Conservation (phyloP, 129 eudicot genomes). For the Artemisia tridentata region DNA sequence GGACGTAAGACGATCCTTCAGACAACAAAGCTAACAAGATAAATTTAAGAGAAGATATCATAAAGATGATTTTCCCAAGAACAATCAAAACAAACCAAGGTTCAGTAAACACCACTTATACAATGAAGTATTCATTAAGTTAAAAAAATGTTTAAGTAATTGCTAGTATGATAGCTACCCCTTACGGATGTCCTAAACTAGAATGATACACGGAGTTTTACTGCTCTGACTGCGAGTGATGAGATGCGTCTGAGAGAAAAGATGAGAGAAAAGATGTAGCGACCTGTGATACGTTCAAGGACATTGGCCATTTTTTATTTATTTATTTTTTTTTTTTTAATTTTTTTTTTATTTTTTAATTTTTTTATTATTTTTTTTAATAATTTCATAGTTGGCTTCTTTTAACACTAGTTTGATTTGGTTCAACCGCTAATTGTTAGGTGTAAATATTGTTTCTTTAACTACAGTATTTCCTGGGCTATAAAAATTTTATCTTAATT, state of each 20-base stretch:
- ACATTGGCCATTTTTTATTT: too few species aligned
- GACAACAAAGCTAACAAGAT: constrained; percentile 13
- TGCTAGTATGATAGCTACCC: constrained; percentile 11
- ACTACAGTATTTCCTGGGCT: background rate
- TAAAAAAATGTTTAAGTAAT: background rate
- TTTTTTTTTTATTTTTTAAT: too few species aligned
- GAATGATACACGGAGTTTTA: constrained; percentile 4
- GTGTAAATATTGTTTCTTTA: background rate
- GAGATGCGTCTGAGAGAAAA: constrained; percentile 2
- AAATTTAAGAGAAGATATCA: background rate
- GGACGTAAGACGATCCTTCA: background rate
- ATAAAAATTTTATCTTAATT: constrained; percentile 4
- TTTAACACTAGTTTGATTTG: too few species aligned
- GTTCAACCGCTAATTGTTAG: too few species aligned
- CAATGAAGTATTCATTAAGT: background rate
- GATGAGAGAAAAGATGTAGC: constrained; percentile 1
- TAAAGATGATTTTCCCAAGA: background rate
- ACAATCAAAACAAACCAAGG: background rate
- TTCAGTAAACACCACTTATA: constrained; percentile 8
- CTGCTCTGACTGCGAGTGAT: background rate
- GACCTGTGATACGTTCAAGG: background rate
- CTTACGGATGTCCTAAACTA: constrained; percentile 10
- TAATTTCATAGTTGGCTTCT: too few species aligned
- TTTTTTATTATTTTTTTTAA: too few species aligned
- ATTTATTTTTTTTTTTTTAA: too few species aligned